phyloP scores from a whole-genome alignment of 345 rosid genomes.

The Rubroshorea leprosula region DNA sequence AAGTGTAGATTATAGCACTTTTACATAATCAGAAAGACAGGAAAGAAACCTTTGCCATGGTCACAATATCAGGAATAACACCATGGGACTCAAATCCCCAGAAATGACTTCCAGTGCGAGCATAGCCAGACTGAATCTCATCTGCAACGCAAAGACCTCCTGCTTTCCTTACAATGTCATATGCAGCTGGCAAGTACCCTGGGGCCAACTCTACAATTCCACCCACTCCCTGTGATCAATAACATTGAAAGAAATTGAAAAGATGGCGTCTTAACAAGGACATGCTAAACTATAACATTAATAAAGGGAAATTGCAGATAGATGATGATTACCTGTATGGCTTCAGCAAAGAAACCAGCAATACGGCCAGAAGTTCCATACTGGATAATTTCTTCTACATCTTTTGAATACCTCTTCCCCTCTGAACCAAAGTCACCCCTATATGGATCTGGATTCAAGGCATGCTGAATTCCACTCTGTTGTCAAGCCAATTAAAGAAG shows the following conservation, averaged over 20 bases:
- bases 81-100: slow-evolving; percentile 91
- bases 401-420: slow-evolving; percentile 82
- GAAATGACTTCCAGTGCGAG: slow-evolving; percentile 78
- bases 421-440: slow-evolving; percentile 93
- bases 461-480: slow-evolving; percentile 91
- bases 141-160: slow-evolving; percentile 95
- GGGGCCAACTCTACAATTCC: slow-evolving; percentile 84
- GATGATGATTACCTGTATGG: slow-evolving; percentile 62
- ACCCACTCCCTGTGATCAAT: slow-evolving; percentile 63
- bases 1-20: too few species aligned
- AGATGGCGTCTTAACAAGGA: neutral
- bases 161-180: slow-evolving; percentile 57
- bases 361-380: slow-evolving; percentile 83
- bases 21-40: slow-evolving; percentile 4
- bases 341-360: slow-evolving; percentile 86
- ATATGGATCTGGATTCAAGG: slow-evolving; percentile 92
- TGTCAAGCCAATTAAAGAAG: slow-evolving; percentile 18
- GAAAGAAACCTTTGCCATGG: slow-evolving; percentile 89
- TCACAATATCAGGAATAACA: slow-evolving; percentile 97
- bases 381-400: slow-evolving; percentile 70
- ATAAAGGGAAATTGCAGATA: neutral
- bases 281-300: too few species aligned
- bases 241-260: neutral
- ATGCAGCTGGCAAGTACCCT: slow-evolving; percentile 66
- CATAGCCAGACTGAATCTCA: slow-evolving; percentile 88